Evolutionary conservation across 805 yeast genomes (phyloP), one percentile per base, ranked within the genome.

Genomic region (Naumovozyma baii): DNA sequence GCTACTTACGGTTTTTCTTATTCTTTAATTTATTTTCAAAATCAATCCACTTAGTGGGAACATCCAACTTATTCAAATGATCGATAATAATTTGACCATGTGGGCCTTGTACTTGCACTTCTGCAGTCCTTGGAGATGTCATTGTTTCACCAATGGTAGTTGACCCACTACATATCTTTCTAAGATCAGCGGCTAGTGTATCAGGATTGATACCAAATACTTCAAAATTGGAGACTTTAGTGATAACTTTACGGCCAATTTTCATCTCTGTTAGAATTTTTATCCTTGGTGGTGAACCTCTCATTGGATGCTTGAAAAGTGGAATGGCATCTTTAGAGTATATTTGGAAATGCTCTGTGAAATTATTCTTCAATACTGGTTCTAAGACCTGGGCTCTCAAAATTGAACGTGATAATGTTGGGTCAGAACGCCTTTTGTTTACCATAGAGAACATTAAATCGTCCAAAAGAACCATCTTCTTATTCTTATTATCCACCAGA

Each of bases 91-190:
- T 57, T 35, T 74, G 71, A 18, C 78, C 77, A 56, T 90, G 97
- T 2, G 90, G 83, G 0, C 98, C 98, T 63, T 92, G 97, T 2
- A 92, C 94, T 35, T 78, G 71, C 3, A 92, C 86, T 51, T 84
- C 94, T 31, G 68, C 59, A 0, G 72, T 52, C 30, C 69, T 72
- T 3, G 80, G 79, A 38, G 74, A 71, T 1, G 51, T 51, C 13
- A 67, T 65, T 32, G 76, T 73, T 20, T 74, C 76, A 0, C 80
- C 80, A 9, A 83, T 70, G 0, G 95, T 78, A 0, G 92, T 72
- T 0, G 96, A 84, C 0, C 96, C 95, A 10, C 95, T 88, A 57
- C 97, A 92, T 46, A 78, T 78, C 16, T 77, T 76, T 43, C 81
- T 77, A 46, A 90, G 61, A 33, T 77, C 81, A 22, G 74, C 76